A percentile compares a stretch with the other conserved stretches of the same genome.
Evolutionary conservation across 257 asterid genomes (phyloP).

Genomic region (Solanum chmielewskii): DNA sequence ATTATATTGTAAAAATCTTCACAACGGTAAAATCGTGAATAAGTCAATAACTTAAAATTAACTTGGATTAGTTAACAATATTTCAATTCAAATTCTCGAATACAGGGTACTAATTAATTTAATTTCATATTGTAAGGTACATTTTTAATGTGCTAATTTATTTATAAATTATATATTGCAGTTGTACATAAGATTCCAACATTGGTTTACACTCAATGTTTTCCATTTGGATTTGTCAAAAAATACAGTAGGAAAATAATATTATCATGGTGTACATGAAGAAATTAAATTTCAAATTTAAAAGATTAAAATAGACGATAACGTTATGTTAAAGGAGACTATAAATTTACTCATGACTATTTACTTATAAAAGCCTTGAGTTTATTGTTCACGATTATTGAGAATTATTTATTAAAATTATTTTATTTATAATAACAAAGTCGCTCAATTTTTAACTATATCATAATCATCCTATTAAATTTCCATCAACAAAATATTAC

Average conservation of each 20-base stretch:
- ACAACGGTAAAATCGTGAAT: not conserved
- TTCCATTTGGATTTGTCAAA: not conserved
- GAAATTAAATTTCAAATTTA: not conserved
- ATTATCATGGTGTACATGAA: not conserved
- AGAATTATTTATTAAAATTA: too few relatives aligned
- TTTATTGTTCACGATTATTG: too few relatives aligned
- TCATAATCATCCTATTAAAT: not conserved
- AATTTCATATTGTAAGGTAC: not conserved
- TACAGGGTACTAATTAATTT: not conserved
- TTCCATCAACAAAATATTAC: not conserved
- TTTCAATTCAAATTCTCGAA: not conserved
- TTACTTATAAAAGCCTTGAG: not conserved
- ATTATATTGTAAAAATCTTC: not conserved
- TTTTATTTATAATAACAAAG: too few relatives aligned
- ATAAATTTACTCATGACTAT: too few relatives aligned
- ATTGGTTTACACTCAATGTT: not conserved
- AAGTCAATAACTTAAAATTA: not conserved
- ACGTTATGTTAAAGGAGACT: not conserved
- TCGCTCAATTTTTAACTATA: not conserved
- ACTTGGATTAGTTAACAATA: not conserved
- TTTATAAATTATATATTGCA: not conserved
- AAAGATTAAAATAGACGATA: not conserved
- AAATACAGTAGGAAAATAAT: not conserved
- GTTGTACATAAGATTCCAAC: not conserved
- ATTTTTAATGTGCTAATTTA: not conserved